Base-by-base conservation (phyloP, 2,329 filamentous ascomycete species). In the Sporothrix phasma region DNA sequence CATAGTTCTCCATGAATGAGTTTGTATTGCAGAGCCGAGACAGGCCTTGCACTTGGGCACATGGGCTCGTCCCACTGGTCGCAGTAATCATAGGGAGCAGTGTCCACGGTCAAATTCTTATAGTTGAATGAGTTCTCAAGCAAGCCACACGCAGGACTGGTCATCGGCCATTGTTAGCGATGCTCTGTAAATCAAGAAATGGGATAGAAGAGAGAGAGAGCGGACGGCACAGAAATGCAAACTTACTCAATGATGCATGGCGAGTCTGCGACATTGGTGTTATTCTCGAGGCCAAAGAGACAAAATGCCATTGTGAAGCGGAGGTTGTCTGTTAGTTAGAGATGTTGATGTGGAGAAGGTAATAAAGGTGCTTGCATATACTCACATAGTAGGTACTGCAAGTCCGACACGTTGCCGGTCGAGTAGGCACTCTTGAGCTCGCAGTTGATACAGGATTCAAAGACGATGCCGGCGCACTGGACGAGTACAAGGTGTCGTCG, bases 231-330 rank as follows among this genome's bases (percentile, higher is more conserved):
- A n/a, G n/a, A n/a, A 34, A 24, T 5, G n/a, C 41, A 17, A 51
- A 26, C 63, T 72, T 73, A 85, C 83, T 74, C 76, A 47, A 81
- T 86, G 13, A 79, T 73, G 67, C 84, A 83, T 8, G 80, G 82
- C 11, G 73, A 80, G 63, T 75, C 73, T 1, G 72, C 72, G 11
- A 75, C 70, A 11, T 77, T 67, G 1, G 75, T 68, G 62, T 81
- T 79, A 34, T 76, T 73, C 0, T 79, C 79, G 5, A 73, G 71
- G 2, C 80, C 80, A 65, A 78, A 87, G 0, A 87, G 68, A 69
- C 85, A 88, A 68, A 79, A 79, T 1, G 80, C 80, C 1, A 80
- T 67, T 5, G 82, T 77, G 69, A 79, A 86, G 70, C 84, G 78
- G 61, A 86, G 67, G 67, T 87, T 87, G 67, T 85, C 83, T 86